A percentile compares a stretch with the other conserved stretches of the same genome.
These are phyloP conservation scores for Aegilops longissima DNA, from an alignment of 176 grass and related monocot genomes.

Conservation along the genomic window DNA sequence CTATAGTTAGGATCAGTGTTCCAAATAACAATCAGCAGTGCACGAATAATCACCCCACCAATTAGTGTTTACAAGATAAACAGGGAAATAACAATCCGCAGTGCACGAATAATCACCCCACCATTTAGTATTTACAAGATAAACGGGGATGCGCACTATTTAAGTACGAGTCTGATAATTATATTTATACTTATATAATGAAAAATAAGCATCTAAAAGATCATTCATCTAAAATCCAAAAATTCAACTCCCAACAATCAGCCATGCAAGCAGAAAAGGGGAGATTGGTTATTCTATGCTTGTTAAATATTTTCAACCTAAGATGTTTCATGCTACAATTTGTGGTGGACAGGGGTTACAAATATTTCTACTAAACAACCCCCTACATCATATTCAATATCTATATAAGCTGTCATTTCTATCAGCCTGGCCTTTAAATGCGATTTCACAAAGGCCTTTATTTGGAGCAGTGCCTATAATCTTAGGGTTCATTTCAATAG, in stretches of 20 bases:
- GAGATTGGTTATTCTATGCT: background rate
- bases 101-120: background rate
- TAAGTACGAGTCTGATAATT: background rate
- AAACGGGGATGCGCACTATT: background rate
- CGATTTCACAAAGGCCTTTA: background rate
- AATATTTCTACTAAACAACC: background rate
- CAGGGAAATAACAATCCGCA: background rate
- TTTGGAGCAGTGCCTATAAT: background rate
- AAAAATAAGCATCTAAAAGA: background rate
- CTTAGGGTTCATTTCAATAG: background rate
- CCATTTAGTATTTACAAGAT: slow-evolving; percentile 5
- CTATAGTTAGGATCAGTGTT: background rate
- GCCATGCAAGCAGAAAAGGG: background rate
- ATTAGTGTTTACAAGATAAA: slow-evolving; percentile 6
- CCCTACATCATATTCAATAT: background rate
- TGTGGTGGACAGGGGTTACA: background rate
- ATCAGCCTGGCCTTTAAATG: background rate
- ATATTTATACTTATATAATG: background rate
- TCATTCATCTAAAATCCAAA: background rate
- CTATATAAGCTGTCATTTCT: background rate
- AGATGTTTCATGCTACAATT: background rate
- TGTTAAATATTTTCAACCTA: background rate
- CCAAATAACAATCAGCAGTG: background rate
- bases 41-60: background rate
- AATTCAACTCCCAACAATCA: background rate